Conservation (phyloP, 2,329 filamentous ascomycete genomes). For the Neofusicoccum cordaticola region DNA sequence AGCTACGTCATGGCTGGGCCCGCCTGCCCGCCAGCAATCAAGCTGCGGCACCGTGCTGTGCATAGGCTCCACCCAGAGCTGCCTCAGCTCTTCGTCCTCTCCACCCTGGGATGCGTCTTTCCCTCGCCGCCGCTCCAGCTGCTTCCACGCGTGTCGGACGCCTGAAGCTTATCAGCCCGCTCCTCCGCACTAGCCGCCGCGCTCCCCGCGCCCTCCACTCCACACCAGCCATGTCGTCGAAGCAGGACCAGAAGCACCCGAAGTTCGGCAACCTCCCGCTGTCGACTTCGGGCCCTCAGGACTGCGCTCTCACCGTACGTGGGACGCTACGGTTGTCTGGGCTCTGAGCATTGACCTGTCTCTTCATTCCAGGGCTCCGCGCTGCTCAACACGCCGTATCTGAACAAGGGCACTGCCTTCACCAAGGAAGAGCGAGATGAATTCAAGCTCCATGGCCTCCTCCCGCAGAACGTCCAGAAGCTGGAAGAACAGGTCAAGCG, state of each 20-base stretch:
- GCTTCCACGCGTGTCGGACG: not conserved
- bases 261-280: conserved; percentile 40
- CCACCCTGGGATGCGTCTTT: not conserved
- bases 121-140: not conserved
- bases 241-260: conserved; percentile 26
- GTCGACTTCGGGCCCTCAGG: conserved; percentile 41
- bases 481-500: conserved; percentile 73
- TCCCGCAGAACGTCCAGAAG: conserved; percentile 70
- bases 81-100: too few relatives aligned
- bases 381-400: conserved; percentile 63
- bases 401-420: conserved; percentile 85
- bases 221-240: conserved; percentile 3
- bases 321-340: not conserved
- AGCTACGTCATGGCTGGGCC: not conserved
- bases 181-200: not conserved
- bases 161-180: not conserved
- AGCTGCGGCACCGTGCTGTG: not conserved
- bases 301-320: conserved; percentile 39
- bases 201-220: not conserved
- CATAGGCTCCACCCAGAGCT: not conserved
- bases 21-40: not conserved
- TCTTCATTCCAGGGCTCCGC: conserved; percentile 36
- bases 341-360: not conserved
- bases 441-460: conserved; percentile 70
- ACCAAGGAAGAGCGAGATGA: conserved; percentile 62